Conservation (phyloP, 768 basidiomycete genomes). For the Leccinum fibrillosum region DNA sequence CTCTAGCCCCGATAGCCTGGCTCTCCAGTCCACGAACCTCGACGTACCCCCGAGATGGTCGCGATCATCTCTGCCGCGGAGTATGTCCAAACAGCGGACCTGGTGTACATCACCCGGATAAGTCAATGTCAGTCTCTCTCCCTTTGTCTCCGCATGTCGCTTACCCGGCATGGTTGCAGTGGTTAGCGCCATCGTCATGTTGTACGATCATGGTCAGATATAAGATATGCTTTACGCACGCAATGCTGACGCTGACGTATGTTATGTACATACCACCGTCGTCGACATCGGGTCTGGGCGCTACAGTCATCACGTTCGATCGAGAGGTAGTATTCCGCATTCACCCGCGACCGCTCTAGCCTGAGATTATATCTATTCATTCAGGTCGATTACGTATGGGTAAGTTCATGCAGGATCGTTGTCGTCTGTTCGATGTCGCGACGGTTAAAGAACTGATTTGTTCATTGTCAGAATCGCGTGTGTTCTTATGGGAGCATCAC, state of each 20-base stretch:
- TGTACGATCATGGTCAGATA: slow-evolving; percentile 22
- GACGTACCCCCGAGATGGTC: not conserved
- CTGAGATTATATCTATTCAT: not conserved
- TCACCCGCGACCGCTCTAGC: not conserved
- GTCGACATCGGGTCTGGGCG: not conserved
- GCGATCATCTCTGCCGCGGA: not conserved
- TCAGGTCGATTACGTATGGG: slow-evolving; percentile 22
- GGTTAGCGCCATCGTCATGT: slow-evolving; percentile 3
- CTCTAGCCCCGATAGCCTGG: not conserved
- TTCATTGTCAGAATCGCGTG: not conserved
- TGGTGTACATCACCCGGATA: slow-evolving; percentile 2
- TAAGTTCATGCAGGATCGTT: not conserved
- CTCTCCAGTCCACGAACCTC: not conserved
- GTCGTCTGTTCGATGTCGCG: not conserved
- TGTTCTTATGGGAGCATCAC: not conserved
- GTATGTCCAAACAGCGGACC: not conserved
- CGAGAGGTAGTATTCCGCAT: slow-evolving; percentile 11
- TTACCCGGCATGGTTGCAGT: slow-evolving; percentile 1
- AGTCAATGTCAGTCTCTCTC: slow-evolving; percentile 12
- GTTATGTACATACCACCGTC: not conserved
- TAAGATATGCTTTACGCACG: not conserved
- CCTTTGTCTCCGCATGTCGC: not conserved
- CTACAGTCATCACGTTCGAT: slow-evolving; percentile 15
- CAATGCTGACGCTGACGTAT: not conserved
- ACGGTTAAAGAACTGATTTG: not conserved